A percentile compares a stretch with the other conserved stretches of the same genome.
Evolutionary conservation across 805 yeast species (phyloP).

Genomic region (Kodamaea leandrae): DNA sequence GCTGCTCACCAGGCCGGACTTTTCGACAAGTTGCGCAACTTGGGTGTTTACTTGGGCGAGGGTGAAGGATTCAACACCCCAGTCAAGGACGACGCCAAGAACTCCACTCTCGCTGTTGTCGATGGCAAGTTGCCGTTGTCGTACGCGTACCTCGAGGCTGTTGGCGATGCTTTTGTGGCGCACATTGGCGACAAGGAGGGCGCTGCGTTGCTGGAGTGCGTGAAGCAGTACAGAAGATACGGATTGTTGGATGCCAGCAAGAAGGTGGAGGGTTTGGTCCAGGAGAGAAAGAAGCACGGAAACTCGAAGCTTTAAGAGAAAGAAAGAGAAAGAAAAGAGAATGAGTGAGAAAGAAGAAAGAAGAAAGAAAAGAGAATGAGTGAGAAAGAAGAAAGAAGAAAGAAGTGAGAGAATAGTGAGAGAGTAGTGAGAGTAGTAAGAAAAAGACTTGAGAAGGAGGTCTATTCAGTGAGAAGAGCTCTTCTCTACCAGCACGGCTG

Average conservation of each 20-base stretch:
- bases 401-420: neutral
- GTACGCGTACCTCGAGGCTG: conserved; percentile 53
- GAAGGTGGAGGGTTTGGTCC: conserved; percentile 36
- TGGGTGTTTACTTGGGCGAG: conserved; percentile 60
- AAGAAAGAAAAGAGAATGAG: neutral
- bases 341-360: neutral
- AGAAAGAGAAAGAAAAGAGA: neutral
- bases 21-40: conserved; percentile 53
- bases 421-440: neutral
- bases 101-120: conserved; percentile 26
- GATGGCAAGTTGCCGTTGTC: conserved; percentile 49
- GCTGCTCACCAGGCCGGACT: conserved; percentile 74
- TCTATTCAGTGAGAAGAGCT: neutral
- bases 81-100: conserved; percentile 30
- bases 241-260: conserved; percentile 58
- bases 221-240: conserved; percentile 63
- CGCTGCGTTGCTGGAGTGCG: conserved; percentile 38
- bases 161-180: conserved; percentile 49
- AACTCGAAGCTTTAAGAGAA: conserved; percentile 7
- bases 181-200: conserved; percentile 36
- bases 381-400: neutral
- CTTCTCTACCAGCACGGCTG: neutral
- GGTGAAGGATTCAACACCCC: conserved; percentile 86
- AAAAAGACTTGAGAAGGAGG: neutral
- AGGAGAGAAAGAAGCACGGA: conserved; percentile 32